Evolutionary conservation across 306 rosid species (phyloP), one percentile per base, ranked within the genome.

Genomic region (Fragaria vesca): DNA sequence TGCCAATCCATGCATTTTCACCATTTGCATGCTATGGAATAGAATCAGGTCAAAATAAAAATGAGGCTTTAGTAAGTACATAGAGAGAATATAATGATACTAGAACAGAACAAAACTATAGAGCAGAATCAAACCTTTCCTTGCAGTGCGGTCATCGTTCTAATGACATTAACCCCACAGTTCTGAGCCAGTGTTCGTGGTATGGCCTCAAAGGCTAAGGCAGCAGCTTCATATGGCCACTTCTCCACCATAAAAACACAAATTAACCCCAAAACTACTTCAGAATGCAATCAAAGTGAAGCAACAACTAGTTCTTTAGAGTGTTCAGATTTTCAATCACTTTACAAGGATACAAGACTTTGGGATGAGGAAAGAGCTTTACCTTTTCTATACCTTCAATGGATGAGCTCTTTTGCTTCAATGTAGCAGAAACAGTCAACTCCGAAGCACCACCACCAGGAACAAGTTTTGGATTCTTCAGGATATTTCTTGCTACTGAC

Each of bases 141-240:
- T 85, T 96, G 99, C 67, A 96, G 87, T 0, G 96, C 92, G 30
- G 99, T 96, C 99, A 93, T 96, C 13, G 97, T 96, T 55, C 99
- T 83, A 66, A 96, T 93, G 72, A 96, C 99, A 69, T 96, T 93
- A 54, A 96, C 97, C 45, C 99, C 99, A 84, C 99, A 96, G 86
- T 96, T 96, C 83, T 96, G 98, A 26, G 98, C 97, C 87, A 96
- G 81, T 32, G 99, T 96, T 63, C 99, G 90, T 12, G 99, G 99
- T 70, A 96, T 96, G 71, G 98, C 90, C 90, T 96, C 99, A 84
- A 96, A 96, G 66, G 99, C 99, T 45, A 93, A 51, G 32, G 99
- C 98, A 81, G 99, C 99, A 79, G 97, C 98, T 93, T 96, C 99
- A 81, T 96, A 96, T 15, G 99, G 99, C 99, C 99, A 96, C 99